Base-by-base conservation (phyloP, 164 flowering plant genomes). In the Berberis thunbergii region DNA sequence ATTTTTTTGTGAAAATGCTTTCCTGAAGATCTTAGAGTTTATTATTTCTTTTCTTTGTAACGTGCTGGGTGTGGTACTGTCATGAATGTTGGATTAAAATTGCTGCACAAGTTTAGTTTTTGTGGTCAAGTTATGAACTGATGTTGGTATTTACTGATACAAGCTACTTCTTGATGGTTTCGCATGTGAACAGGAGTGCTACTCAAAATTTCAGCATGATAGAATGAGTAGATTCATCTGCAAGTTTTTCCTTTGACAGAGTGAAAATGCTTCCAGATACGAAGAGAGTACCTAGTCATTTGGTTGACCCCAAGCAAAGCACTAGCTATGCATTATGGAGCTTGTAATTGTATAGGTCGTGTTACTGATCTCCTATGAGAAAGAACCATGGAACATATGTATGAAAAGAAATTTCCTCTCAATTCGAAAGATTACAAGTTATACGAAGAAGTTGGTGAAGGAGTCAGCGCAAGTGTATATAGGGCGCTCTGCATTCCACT, bases 371-470 rank as follows among this genome's bases (percentile, higher is more conserved):
- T 73, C 63, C 54, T 75, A 69, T 76, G 75, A 82, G 68, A 64
- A 69, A 65, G 71, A 76, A 69, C 64, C 55, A 83, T 78, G 92
- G 84, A 73, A 64, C 72, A 66, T 67, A 56, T 45, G 42, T 67
- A 79, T 48, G 82, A 80, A 67, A 90, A 80, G 77, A 83, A 54
- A 69, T 90, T 67, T 79, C 96, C 98, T 43, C 65, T 83, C 63
- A 65, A 76, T 75, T 74, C 96, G 7, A 72, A 77, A 63, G 89
- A 86, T 60, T 93, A 93, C 77, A 81, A 80, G 63, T 70, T 88
- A 64, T 88, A 79, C 62, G 98, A 93, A 77, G 96, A 85, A 74
- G 81, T 90, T 69, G 98, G 98, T 59, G 91, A 90, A 69, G 98
- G 98, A 62, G 94, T 86, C 63, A 90, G 95, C 68, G 97, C 98